Evolutionary conservation across 306 rosid genomes (phyloP).

Genomic region (Rosa lucieae): DNA sequence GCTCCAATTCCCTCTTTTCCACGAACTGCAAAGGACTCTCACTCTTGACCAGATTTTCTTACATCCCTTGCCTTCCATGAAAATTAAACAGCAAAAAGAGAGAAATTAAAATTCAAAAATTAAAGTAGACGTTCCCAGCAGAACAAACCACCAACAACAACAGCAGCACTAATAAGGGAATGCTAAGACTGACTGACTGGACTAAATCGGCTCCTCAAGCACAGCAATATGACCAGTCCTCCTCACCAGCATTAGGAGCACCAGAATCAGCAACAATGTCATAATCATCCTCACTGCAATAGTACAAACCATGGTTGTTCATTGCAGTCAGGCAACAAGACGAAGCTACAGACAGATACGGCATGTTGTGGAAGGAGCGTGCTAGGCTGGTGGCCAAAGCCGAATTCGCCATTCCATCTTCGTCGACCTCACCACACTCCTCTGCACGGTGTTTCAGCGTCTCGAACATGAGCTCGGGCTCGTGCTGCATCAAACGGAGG

Average conservation of each 20-base stretch:
- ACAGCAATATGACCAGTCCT: constrained; percentile 66
- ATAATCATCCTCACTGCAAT: constrained; percentile 50
- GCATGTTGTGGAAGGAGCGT: constrained; percentile 70
- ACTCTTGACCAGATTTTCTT: constrained; percentile 20
- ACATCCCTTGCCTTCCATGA: constrained; percentile 35
- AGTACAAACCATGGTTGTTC: constrained; percentile 53
- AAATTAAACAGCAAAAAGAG: constrained; percentile 8
- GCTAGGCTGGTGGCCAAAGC: constrained; percentile 51
- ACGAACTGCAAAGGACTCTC: constrained; percentile 33
- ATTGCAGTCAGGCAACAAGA: constrained; percentile 58
- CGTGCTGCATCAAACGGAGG: constrained; percentile 95
- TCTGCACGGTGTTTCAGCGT: constrained; percentile 82
- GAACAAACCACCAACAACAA: constrained; percentile 24
- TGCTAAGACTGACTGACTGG: constrained; percentile 6
- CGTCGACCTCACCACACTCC: constrained; percentile 45
- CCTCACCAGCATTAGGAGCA: constrained; percentile 30
- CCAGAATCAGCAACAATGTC: constrained; percentile 41
- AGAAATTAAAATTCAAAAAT: background rate
- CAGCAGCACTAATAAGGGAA: constrained; percentile 12
- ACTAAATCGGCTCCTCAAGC: constrained; percentile 36
- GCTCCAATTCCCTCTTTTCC: constrained; percentile 27
- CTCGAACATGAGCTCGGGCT: constrained; percentile 98
- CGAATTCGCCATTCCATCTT: constrained; percentile 33
- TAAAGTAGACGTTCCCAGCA: constrained; percentile 28
- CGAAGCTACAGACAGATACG: constrained; percentile 49